These are phyloP conservation scores for Dendrobium huoshanense DNA, from an alignment of 106 monocot species.

Conservation along the genomic window DNA sequence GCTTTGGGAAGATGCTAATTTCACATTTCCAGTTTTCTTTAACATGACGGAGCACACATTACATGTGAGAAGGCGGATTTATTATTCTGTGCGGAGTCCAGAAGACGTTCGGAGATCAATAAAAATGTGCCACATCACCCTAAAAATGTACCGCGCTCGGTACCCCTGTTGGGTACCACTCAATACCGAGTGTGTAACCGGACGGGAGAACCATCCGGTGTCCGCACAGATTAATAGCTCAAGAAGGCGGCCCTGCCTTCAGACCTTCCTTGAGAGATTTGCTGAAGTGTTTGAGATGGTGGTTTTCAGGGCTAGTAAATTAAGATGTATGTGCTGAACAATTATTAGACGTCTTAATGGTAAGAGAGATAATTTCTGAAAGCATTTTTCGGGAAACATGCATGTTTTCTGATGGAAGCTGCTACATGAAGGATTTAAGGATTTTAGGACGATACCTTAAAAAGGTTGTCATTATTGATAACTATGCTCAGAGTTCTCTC, in stretches of 20 bases:
- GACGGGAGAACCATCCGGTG: too few relatives aligned
- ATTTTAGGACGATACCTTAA: conserved; percentile 35
- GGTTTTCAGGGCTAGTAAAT: conserved; percentile 79
- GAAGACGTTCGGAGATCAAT: too few relatives aligned
- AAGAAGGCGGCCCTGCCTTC: conserved; percentile 25
- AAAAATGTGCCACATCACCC: too few relatives aligned
- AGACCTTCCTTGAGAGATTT: conserved; percentile 61
- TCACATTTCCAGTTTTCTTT: conserved; percentile 66
- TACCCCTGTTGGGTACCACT: too few relatives aligned
- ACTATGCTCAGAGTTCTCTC: conserved; percentile 25
- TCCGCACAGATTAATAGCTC: too few relatives aligned
- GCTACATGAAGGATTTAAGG: conserved; percentile 27
- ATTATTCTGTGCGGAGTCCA: too few relatives aligned
- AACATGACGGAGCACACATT: conserved; percentile 70
- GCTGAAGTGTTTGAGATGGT: conserved; percentile 72
- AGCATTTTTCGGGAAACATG: conserved; percentile 77
- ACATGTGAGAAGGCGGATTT: conserved; percentile 36
- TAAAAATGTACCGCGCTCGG: too few relatives aligned
- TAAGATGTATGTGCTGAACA: conserved; percentile 64
- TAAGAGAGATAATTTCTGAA: conserved; percentile 42
- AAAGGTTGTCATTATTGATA: conserved; percentile 46
- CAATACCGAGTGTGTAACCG: too few relatives aligned
- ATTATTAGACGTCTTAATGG: conserved; percentile 70
- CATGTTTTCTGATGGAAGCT: conserved; percentile 59
- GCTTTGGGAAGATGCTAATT: conserved; percentile 55